A percentile compares a stretch with the other conserved stretches of the same genome.
These are phyloP conservation scores for Sabuloglossum arenarium DNA, from an alignment of 495 filamentous ascomycete genomes.

Conservation along the genomic window DNA sequence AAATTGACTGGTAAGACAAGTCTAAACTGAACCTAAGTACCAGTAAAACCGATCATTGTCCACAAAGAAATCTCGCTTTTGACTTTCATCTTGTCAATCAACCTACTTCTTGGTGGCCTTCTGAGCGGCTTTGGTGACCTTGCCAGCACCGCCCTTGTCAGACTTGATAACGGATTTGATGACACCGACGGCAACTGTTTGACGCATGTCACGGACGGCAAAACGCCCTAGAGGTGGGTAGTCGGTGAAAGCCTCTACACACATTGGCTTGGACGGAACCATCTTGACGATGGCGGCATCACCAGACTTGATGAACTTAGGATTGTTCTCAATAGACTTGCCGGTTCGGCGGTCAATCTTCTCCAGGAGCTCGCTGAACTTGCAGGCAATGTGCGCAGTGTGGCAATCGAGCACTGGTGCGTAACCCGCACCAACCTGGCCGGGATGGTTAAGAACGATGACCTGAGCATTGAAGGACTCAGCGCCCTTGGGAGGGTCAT, in stretches of 20 bases:
- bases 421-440: slow-evolving; percentile 97
- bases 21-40: slow-evolving; percentile 3
- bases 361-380: slow-evolving; percentile 94
- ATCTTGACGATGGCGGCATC: slow-evolving; percentile 99
- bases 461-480: slow-evolving; percentile 98
- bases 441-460: slow-evolving; percentile 99
- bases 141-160: slow-evolving; percentile 37
- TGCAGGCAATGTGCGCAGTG: slow-evolving; percentile 99
- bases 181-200: slow-evolving; percentile 96
- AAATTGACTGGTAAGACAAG: slow-evolving; percentile 7
- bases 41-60: slow-evolving; percentile 11
- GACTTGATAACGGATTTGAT: slow-evolving; percentile 45
- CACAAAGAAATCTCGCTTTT: slow-evolving; percentile 9
- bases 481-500: slow-evolving; percentile 75
- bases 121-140: slow-evolving; percentile 57
- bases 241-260: slow-evolving; percentile 98
- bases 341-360: slow-evolving; percentile 99
- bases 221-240: slow-evolving; percentile 98
- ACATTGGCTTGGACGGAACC: slow-evolving; percentile 99
- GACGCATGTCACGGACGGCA: slow-evolving; percentile 67
- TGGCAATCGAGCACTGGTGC: slow-evolving; percentile 98
- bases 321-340: slow-evolving; percentile 74
- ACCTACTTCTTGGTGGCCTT: slow-evolving; percentile 46
- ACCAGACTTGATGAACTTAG: slow-evolving; percentile 99
- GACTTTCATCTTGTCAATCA: slow-evolving; percentile 7